Evolutionary conservation across 495 filamentous ascomycete species (phyloP).

Genomic region (Viridothelium virens): DNA sequence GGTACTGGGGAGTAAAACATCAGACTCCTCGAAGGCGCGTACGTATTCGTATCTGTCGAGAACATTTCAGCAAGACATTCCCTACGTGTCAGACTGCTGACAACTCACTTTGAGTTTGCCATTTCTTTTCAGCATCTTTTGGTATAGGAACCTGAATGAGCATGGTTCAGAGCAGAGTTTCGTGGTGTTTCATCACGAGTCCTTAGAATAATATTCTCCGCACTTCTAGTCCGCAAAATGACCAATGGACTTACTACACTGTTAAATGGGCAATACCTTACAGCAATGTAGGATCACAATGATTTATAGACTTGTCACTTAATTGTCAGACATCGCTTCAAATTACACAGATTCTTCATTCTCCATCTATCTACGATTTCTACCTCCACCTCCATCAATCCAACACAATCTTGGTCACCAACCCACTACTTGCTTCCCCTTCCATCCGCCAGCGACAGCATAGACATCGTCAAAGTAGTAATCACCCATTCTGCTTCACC

Average conservation of each 20-base stretch:
- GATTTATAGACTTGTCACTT: too few relatives aligned
- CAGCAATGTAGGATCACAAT: too few relatives aligned
- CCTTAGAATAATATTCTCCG: too few relatives aligned
- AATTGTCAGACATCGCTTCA: background rate
- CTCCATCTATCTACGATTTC: background rate
- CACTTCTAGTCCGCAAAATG: too few relatives aligned
- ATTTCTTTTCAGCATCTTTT: constrained; percentile 31
- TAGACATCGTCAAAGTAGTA: background rate
- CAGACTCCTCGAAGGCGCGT: constrained; percentile 73
- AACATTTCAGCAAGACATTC: background rate
- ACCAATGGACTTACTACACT: too few relatives aligned
- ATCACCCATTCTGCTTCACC: background rate
- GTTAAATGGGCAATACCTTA: too few relatives aligned
- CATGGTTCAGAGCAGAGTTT: background rate
- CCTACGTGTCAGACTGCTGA: background rate
- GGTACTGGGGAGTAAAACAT: constrained; percentile 74
- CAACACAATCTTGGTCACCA: background rate
- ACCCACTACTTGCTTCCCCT: background rate
- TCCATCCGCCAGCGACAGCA: background rate
- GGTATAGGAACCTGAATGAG: background rate
- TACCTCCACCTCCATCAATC: background rate
- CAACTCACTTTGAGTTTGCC: constrained; percentile 57
- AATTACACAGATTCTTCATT: background rate
- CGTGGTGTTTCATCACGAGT: too few relatives aligned
- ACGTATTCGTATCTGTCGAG: constrained; percentile 79